Conservation (phyloP, 1,284 basidiomycete genomes). For the Exobasidium cylindrosporum region DNA sequence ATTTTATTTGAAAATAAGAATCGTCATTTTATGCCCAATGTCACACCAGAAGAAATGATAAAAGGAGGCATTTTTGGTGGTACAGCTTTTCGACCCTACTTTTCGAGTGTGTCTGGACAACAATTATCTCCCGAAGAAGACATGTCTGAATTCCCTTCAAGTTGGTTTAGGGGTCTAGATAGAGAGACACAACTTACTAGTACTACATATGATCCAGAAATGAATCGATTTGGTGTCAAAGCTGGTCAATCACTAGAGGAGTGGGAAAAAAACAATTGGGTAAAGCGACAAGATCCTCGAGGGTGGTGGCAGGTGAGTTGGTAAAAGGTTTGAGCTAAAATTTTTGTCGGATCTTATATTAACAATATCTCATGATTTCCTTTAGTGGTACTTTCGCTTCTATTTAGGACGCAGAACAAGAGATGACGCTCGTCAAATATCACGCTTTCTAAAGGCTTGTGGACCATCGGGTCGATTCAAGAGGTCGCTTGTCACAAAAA, state of each 20-base stretch:
- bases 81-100: conserved; percentile 55
- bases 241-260: conserved; percentile 58
- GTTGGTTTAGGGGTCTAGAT: conserved; percentile 35
- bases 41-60: conserved; percentile 59
- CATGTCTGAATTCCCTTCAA: conserved; percentile 29
- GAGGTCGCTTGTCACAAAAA: conserved; percentile 56
- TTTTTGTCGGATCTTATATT: too few species aligned
- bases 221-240: conserved; percentile 57
- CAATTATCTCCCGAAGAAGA: conserved; percentile 33
- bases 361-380: too few species aligned
- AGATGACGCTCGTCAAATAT: conserved; percentile 59
- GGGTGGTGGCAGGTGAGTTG: conserved; percentile 57
- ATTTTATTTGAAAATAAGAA: conserved; percentile 57
- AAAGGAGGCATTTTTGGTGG: conserved; percentile 58
- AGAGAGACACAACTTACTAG: conserved; percentile 27
- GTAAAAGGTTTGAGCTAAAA: too few species aligned
- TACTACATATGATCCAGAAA: conserved; percentile 43
- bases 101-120: conserved; percentile 27
- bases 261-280: conserved; percentile 60
- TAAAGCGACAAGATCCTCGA: conserved; percentile 57
- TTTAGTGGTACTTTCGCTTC: conserved; percentile 56
- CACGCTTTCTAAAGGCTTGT: conserved; percentile 58
- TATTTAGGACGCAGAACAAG: conserved; percentile 57
- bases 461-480: conserved; percentile 59
- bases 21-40: conserved; percentile 57